A percentile compares a stretch with the other conserved stretches of the same genome.
These are phyloP conservation scores for Penicillium robsamsonii DNA, from an alignment of 495 filamentous ascomycete genomes.

Conservation along the genomic window DNA sequence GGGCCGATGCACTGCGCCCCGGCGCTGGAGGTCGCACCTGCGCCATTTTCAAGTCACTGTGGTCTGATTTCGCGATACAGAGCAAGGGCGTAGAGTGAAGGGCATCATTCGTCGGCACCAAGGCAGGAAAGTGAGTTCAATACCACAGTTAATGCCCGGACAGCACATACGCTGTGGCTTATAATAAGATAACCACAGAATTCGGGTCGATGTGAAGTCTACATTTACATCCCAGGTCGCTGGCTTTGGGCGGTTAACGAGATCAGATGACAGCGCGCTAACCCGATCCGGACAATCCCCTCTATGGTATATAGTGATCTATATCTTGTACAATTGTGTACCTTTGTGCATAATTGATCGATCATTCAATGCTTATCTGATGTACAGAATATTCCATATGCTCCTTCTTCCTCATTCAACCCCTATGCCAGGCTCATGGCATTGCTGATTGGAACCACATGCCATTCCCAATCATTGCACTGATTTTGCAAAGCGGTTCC, in stretches of 20 bases:
- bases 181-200: neutral
- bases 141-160: neutral
- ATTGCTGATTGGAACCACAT: slow-evolving; percentile 42
- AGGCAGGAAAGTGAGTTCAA: neutral
- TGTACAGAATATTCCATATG: neutral
- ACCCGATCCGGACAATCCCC: slow-evolving; percentile 4
- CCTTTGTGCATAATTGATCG: neutral
- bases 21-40: slow-evolving; percentile 25
- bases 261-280: slow-evolving; percentile 14
- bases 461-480: slow-evolving; percentile 44
- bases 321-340: neutral
- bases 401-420: neutral
- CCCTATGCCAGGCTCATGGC: slow-evolving; percentile 44
- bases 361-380: neutral
- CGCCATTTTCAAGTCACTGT: slow-evolving; percentile 22
- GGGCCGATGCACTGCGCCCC: slow-evolving; percentile 23
- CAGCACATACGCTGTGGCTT: neutral
- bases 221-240: slow-evolving; percentile 2
- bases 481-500: slow-evolving; percentile 14
- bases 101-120: slow-evolving; percentile 7
- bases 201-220: neutral
- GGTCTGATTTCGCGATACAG: slow-evolving; percentile 4
- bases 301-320: neutral
- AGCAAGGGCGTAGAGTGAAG: neutral
- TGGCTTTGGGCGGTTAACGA: slow-evolving; percentile 9